phyloP scores from a whole-genome alignment of 2,329 filamentous ascomycete species.

The Hymenoscyphus linearis region DNA sequence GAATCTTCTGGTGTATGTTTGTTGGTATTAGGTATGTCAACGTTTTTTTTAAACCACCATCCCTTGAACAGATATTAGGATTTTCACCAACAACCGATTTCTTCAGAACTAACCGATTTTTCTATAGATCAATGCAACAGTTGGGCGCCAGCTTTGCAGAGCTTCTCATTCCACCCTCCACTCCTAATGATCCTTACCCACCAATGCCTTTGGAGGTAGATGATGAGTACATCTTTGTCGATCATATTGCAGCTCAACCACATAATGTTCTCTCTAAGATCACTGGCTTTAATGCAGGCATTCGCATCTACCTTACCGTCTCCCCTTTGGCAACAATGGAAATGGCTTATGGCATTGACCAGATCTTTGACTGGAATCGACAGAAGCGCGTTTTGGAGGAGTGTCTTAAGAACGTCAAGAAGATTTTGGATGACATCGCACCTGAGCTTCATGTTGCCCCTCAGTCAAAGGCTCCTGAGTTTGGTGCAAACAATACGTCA shows the following conservation, averaged over 20 bases:
- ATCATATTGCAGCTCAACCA: conserved; percentile 66
- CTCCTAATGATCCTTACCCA: conserved; percentile 69
- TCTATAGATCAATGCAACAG: conserved; percentile 68
- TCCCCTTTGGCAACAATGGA: conserved; percentile 74
- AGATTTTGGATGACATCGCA: conserved; percentile 62
- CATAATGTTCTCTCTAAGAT: conserved; percentile 63
- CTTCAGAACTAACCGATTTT: neutral
- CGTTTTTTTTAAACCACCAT: neutral
- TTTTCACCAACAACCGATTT: neutral
- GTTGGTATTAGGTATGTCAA: conserved; percentile 58
- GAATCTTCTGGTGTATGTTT: conserved; percentile 81
- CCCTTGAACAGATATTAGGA: too few species aligned
- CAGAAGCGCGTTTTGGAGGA: conserved; percentile 69
- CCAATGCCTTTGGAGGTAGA: conserved; percentile 77
- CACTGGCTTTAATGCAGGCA: conserved; percentile 75
- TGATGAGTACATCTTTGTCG: conserved; percentile 71
- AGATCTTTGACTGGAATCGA: conserved; percentile 69
- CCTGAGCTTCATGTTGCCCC: conserved; percentile 56
- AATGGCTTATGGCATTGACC: conserved; percentile 73
- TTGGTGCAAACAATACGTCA: conserved; percentile 40
- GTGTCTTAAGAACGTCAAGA: conserved; percentile 65
- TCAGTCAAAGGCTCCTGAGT: conserved; percentile 35
- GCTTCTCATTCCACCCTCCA: conserved; percentile 70
- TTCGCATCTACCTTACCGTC: conserved; percentile 75
- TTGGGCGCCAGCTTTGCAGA: conserved; percentile 67